Evolutionary conservation across 176 grass and related monocot genomes (phyloP).

Genomic region (Oryza punctata): DNA sequence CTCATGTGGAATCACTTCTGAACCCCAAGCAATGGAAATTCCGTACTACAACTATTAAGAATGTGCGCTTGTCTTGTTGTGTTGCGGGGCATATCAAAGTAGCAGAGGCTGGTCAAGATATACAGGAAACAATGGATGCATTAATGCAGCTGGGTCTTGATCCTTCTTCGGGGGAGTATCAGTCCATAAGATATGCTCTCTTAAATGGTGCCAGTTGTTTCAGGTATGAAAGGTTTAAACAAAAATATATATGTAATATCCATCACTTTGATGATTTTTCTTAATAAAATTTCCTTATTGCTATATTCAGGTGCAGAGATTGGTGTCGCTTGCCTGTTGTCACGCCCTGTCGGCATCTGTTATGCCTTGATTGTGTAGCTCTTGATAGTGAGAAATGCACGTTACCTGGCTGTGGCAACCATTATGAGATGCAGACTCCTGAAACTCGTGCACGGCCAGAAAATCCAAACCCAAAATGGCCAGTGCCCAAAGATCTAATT

Average conservation of each 20-base stretch:
- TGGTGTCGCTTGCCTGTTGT: constrained; percentile 94
- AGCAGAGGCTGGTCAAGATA: constrained; percentile 87
- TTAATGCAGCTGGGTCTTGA: constrained; percentile 70
- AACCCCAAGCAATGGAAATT: constrained; percentile 98
- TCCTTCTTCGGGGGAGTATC: constrained; percentile 83
- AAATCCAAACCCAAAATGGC: constrained; percentile 99
- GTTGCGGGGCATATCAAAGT: constrained; percentile 97
- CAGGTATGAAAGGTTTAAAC: constrained; percentile 57
- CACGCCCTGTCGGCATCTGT: constrained; percentile 85
- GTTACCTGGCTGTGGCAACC: constrained; percentile 67
- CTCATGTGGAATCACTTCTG: constrained; percentile 94
- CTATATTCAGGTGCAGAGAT: constrained; percentile 67
- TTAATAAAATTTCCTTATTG: constrained; percentile 13
- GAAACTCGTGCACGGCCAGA: constrained; percentile 74
- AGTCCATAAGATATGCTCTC: constrained; percentile 72
- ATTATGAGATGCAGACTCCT: constrained; percentile 95
- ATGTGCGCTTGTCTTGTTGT: constrained; percentile 92
- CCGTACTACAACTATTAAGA: constrained; percentile 80
- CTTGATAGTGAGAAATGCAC: constrained; percentile 92
- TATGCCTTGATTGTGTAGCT: constrained; percentile 92
- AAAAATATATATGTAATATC: constrained; percentile 1
- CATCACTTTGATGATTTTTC: not conserved
- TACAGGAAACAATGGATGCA: constrained; percentile 92
- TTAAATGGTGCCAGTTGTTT: constrained; percentile 73
- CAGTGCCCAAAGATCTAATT: constrained; percentile 98